These are phyloP conservation scores for Blastobotrys illinoisensis DNA, from an alignment of 1,139 yeast species.

Conservation along the genomic window DNA sequence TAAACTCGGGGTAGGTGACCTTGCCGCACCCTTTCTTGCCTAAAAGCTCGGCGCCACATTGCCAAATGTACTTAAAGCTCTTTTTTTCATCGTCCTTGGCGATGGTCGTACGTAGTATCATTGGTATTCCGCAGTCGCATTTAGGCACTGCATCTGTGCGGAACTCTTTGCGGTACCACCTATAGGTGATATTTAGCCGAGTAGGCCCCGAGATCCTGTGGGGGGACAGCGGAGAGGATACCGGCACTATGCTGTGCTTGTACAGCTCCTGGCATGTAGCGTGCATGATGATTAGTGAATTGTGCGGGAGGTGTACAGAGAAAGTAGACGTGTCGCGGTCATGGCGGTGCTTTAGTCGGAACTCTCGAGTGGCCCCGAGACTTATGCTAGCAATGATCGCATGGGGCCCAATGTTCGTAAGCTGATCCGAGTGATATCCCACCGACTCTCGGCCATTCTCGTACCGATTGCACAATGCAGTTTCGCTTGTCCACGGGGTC, in stretches of 20 bases:
- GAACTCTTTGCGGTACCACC: slow-evolving; percentile 43
- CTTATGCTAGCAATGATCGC: slow-evolving; percentile 60
- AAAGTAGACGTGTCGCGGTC: slow-evolving; percentile 29
- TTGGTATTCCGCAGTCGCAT: slow-evolving; percentile 45
- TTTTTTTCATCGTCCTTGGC: slow-evolving; percentile 17
- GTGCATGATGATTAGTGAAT: slow-evolving; percentile 61
- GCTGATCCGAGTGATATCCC: slow-evolving; percentile 70
- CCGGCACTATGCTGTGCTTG: slow-evolving; percentile 51
- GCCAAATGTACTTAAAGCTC: slow-evolving; percentile 39
- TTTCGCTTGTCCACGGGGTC: slow-evolving; percentile 46
- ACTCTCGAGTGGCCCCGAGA: slow-evolving; percentile 62
- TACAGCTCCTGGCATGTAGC: slow-evolving; percentile 72
- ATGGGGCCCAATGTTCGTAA: slow-evolving; percentile 66
- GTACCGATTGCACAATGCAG: slow-evolving; percentile 54
- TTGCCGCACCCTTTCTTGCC: slow-evolving; percentile 17
- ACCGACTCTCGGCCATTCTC: slow-evolving; percentile 45
- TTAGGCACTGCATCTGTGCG: slow-evolving; percentile 39
- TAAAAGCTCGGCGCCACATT: slow-evolving; percentile 28
- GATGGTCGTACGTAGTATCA: slow-evolving; percentile 36
- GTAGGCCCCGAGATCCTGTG: slow-evolving; percentile 47
- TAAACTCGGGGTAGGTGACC: slow-evolving; percentile 14
- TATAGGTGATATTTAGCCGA: slow-evolving; percentile 59
- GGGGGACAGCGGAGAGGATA: slow-evolving; percentile 29
- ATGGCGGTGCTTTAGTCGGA: slow-evolving; percentile 42
- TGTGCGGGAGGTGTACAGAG: slow-evolving; percentile 59